These are phyloP conservation scores for Psilocybe cubensis DNA, from an alignment of 768 basidiomycete species.

Conservation along the genomic window DNA sequence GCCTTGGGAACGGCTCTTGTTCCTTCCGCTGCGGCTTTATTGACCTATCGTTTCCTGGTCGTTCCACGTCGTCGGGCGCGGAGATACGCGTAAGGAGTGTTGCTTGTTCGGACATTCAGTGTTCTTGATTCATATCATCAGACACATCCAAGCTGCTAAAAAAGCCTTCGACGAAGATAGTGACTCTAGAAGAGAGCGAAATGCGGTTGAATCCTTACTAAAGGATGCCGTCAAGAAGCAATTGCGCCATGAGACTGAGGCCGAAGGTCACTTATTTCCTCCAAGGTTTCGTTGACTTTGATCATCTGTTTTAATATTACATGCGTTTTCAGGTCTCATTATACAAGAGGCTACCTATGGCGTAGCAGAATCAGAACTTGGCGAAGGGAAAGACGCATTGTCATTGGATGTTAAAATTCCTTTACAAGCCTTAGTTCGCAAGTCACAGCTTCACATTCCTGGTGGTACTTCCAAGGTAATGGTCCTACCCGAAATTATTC, in stretches of 20 bases:
- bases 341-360: slow-evolving; percentile 80
- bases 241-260: slow-evolving; percentile 62
- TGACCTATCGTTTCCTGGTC: slow-evolving; percentile 62
- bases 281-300: neutral
- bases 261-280: slow-evolving; percentile 52
- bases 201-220: slow-evolving; percentile 64
- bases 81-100: slow-evolving; percentile 51
- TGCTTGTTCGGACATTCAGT: neutral
- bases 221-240: slow-evolving; percentile 69
- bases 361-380: slow-evolving; percentile 44
- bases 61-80: slow-evolving; percentile 56
- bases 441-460: slow-evolving; percentile 79
- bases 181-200: slow-evolving; percentile 63
- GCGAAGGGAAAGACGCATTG: slow-evolving; percentile 53
- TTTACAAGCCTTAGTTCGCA: slow-evolving; percentile 79
- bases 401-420: slow-evolving; percentile 80
- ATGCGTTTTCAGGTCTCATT: slow-evolving; percentile 44
- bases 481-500: slow-evolving; percentile 6
- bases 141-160: slow-evolving; percentile 69
- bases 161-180: slow-evolving; percentile 67
- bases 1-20: slow-evolving; percentile 56
- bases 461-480: slow-evolving; percentile 76
- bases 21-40: slow-evolving; percentile 53
- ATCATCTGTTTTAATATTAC: neutral
- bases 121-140: slow-evolving; percentile 27